A percentile compares a stretch with the other conserved stretches of the same genome.
Evolutionary conservation across 805 yeast genomes (phyloP).

Genomic region (Lachancea fermentati): DNA sequence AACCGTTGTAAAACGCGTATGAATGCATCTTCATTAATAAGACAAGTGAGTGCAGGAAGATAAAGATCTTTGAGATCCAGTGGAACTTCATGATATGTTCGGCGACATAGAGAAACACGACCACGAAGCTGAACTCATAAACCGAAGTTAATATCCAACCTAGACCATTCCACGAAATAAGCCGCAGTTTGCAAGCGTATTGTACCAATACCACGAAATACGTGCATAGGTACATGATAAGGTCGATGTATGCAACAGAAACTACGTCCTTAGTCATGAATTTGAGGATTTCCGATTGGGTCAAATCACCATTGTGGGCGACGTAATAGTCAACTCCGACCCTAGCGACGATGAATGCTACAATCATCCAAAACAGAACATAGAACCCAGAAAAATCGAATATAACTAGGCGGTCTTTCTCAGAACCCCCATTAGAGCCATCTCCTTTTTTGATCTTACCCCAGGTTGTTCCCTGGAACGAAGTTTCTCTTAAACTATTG

Average conservation of each 20-base stretch:
- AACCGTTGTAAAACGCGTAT: slow-evolving; percentile 86
- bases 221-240: slow-evolving; percentile 62
- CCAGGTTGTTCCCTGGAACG: slow-evolving; percentile 28
- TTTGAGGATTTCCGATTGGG: slow-evolving; percentile 47
- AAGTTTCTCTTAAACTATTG: slow-evolving; percentile 23
- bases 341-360: slow-evolving; percentile 49
- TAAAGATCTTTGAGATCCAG: slow-evolving; percentile 87
- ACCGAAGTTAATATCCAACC: slow-evolving; percentile 63
- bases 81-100: slow-evolving; percentile 49
- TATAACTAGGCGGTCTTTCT: not conserved
- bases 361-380: slow-evolving; percentile 70
- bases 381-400: slow-evolving; percentile 67
- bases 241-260: slow-evolving; percentile 68
- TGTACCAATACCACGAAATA: slow-evolving; percentile 63
- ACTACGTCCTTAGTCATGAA: slow-evolving; percentile 57
- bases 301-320: slow-evolving; percentile 34
- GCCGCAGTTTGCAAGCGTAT: slow-evolving; percentile 38
- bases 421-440: not conserved
- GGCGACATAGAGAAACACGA: slow-evolving; percentile 51
- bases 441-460: slow-evolving; percentile 17
- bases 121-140: slow-evolving; percentile 50
- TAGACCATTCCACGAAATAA: slow-evolving; percentile 50
- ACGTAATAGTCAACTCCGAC: slow-evolving; percentile 49
- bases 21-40: slow-evolving; percentile 94
- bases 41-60: slow-evolving; percentile 79